Evolutionary conservation across 2,329 filamentous ascomycete species (phyloP).

Genomic region (Penicillium palitans): DNA sequence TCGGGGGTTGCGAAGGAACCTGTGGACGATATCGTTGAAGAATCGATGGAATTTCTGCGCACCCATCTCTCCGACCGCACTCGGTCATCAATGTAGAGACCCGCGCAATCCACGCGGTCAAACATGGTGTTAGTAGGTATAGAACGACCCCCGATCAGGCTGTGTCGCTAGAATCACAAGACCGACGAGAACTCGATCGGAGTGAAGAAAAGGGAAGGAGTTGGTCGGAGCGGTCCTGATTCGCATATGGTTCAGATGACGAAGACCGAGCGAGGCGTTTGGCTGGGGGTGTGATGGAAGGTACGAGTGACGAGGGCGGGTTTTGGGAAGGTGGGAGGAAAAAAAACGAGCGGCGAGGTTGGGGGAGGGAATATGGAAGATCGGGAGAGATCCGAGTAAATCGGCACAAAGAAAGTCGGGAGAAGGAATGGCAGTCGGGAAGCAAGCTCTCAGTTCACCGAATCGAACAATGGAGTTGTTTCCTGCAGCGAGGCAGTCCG

Average conservation of each 20-base stretch:
- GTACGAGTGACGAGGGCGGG: constrained; percentile 13
- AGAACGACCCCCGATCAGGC: constrained; percentile 18
- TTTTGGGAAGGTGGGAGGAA: background rate
- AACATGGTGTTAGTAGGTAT: constrained; percentile 37
- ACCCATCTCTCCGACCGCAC: constrained; percentile 49
- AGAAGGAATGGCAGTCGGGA: constrained; percentile 22
- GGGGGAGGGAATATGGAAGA: background rate
- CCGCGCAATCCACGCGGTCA: constrained; percentile 46
- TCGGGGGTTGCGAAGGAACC: constrained; percentile 35
- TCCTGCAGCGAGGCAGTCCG: constrained; percentile 29
- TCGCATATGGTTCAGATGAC: constrained; percentile 31
- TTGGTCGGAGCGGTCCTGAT: constrained; percentile 18
- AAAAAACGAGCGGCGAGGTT: constrained; percentile 5
- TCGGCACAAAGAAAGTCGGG: constrained; percentile 12
- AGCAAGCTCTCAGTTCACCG: constrained; percentile 17
- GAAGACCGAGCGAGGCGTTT: constrained; percentile 4
- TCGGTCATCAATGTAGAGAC: constrained; percentile 50
- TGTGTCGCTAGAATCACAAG: constrained; percentile 17
- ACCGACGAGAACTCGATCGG: constrained; percentile 13
- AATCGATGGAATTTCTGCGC: constrained; percentile 32
- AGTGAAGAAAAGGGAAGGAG: constrained; percentile 15
- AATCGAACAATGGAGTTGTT: constrained; percentile 37
- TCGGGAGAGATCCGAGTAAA: constrained; percentile 4
- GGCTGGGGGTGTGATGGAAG: constrained; percentile 14
- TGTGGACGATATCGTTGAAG: constrained; percentile 27